Conservation (phyloP, 148 eudicot species). For the Chenopodium berlandieri region DNA sequence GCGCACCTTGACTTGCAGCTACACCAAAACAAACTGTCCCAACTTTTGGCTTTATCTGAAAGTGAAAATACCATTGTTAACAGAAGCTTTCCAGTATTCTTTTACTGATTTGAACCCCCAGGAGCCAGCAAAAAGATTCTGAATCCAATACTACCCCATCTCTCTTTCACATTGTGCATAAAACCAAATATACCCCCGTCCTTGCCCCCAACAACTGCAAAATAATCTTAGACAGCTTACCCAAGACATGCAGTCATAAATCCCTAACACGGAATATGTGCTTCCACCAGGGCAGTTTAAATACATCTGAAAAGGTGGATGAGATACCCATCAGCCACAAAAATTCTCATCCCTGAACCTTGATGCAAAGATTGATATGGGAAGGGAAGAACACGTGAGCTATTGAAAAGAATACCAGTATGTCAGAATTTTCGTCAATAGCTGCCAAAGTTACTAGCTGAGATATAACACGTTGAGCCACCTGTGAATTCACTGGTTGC, state of each 20-base stretch:
- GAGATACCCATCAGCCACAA: not conserved
- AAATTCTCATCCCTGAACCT: not conserved
- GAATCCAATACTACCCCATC: not conserved
- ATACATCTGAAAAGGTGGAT: constrained; percentile 48
- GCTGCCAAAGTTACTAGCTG: constrained; percentile 91
- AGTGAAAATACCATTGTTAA: constrained; percentile 1
- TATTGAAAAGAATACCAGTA: constrained; percentile 48
- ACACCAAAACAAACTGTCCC: constrained; percentile 91
- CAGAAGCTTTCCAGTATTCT: constrained; percentile 1
- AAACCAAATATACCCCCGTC: not conserved
- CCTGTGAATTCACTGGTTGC: constrained; percentile 67
- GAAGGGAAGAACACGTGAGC: constrained; percentile 3
- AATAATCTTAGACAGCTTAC: constrained; percentile 43
- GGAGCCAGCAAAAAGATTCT: not conserved
- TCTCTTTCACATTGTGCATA: not conserved
- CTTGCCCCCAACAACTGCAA: not conserved
- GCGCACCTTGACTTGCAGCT: constrained; percentile 87
- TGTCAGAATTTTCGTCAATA: constrained; percentile 84
- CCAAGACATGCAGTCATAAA: constrained; percentile 99
- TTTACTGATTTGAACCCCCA: not conserved
- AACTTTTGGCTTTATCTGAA: constrained; percentile 92
- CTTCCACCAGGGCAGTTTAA: constrained; percentile 94
- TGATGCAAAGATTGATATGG: not conserved
- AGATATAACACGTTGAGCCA: constrained; percentile 84
- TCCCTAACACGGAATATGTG: constrained; percentile 80